Evolutionary conservation across 179 eudicot species (phyloP).

Genomic region (Amaranthus tricolor): DNA sequence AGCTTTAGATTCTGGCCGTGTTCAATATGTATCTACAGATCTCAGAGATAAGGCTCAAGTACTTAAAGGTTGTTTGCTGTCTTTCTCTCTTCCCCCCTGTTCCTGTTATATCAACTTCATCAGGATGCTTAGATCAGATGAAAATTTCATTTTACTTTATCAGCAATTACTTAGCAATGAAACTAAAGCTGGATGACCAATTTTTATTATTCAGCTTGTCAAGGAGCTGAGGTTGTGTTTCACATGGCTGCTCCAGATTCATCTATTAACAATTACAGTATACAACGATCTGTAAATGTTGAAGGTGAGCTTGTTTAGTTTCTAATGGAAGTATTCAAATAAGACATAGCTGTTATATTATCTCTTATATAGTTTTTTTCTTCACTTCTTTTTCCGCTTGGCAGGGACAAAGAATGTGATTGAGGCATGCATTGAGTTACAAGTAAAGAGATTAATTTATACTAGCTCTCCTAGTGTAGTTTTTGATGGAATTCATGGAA

Average conservation of each 20-base stretch:
- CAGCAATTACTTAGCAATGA: neutral
- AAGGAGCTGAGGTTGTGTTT: conserved; percentile 80
- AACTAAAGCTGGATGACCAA: neutral
- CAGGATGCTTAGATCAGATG: neutral
- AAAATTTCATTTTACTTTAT: neutral
- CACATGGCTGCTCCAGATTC: conserved; percentile 90
- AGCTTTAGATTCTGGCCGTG: conserved; percentile 67
- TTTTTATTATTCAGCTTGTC: conserved; percentile 47
- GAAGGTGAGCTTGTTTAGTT: conserved; percentile 27
- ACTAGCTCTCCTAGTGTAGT: conserved; percentile 97
- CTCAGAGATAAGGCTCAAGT: conserved; percentile 74
- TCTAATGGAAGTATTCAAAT: neutral
- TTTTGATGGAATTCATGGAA: conserved; percentile 84
- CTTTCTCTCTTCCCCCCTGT: neutral
- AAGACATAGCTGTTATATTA: neutral
- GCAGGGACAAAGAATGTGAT: conserved; percentile 82
- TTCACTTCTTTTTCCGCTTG: neutral
- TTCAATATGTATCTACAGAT: conserved; percentile 58
- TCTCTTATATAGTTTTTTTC: neutral
- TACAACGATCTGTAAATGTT: conserved; percentile 55
- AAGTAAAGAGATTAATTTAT: conserved; percentile 73
- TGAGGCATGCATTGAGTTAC: conserved; percentile 69
- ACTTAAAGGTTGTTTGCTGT: conserved; percentile 46
- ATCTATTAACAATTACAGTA: conserved; percentile 73
- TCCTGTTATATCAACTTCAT: neutral